Base-by-base conservation (phyloP, 31 red algal genomes). In the Endocladia muricata region DNA sequence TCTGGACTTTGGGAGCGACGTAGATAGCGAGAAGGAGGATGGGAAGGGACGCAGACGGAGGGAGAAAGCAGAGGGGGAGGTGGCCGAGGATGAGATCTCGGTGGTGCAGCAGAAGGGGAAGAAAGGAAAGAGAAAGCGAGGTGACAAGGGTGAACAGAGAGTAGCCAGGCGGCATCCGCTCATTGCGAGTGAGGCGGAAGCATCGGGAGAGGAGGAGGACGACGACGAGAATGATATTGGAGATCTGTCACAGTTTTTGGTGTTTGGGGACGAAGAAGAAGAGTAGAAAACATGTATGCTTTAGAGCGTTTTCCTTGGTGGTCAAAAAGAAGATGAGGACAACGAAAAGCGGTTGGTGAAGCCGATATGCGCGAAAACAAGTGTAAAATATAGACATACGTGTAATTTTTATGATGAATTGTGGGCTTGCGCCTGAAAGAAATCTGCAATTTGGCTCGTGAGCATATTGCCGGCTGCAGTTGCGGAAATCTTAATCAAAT, bases 161-260 rank as follows among this genome's bases (percentile, higher is more conserved):
- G 34, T 22, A 37, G 42, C 15, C 48, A 8, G 13, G 21, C 39
- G 55, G 11, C 25, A 63, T 34, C 48, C 79, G n/a, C 7, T 85
- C 3, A 85, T 85, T 73, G n/a, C n/a, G n/a, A n/a, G n/a, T n/a
- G 83, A 87, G 63, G 74, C 77, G 61, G 74, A 87, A 41, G 83
- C 83, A 31, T 73, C 36, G 1, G 60, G 59, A 25, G 83, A 57
- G 3, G 44, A 56, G 6, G 72, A 60, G 8, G 83, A 87, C 42
- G 73, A 87, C 2, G 74, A 87, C 36, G 64, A 71, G 2, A 68
- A 73, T 22, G 68, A 83, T 23, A 15, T 72, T n/a, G 82, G 39
- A 48, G 82, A 77, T 1, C 61, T 86, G 0, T 47, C 65, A 1
- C 73, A 74, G 35, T 73, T 76, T 33, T 61, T 87, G 11, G 44